Evolutionary conservation across 169 alveolate species (phyloP).

Genomic region (Eimeria maxima): DNA sequence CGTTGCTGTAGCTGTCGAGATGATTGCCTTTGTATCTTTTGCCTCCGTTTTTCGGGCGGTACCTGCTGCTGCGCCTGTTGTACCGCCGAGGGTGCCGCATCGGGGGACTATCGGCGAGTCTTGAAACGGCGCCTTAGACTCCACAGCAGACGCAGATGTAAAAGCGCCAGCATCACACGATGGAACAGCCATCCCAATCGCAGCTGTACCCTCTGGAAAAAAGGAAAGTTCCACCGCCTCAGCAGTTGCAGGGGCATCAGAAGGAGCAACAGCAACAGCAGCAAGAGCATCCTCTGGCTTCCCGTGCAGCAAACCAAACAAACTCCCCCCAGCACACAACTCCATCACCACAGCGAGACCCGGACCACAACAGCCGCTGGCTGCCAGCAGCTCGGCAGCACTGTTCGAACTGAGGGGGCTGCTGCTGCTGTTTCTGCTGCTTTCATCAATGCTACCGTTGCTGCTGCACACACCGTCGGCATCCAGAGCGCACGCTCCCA

Average conservation of each 20-base stretch:
- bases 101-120: neutral
- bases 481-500: conserved; percentile 73
- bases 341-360: conserved; percentile 90
- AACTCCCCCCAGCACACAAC: conserved; percentile 93
- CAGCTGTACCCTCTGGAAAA: conserved; percentile 13
- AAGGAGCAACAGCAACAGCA: conserved; percentile 57
- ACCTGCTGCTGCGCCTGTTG: neutral
- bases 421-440: conserved; percentile 28
- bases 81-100: neutral
- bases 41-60: neutral
- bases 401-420: neutral
- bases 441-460: neutral
- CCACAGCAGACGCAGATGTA: neutral
- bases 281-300: conserved; percentile 43
- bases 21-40: neutral
- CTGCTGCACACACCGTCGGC: conserved; percentile 55
- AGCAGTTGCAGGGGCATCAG: neutral
- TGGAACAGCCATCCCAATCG: neutral
- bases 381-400: conserved; percentile 44
- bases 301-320: conserved; percentile 90
- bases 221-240: neutral
- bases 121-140: neutral
- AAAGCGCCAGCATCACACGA: neutral
- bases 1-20: neutral
- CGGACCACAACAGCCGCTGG: conserved; percentile 57